Evolutionary conservation across 2,329 filamentous ascomycete species (phyloP).

Genomic region (Aspergillus sojae): DNA sequence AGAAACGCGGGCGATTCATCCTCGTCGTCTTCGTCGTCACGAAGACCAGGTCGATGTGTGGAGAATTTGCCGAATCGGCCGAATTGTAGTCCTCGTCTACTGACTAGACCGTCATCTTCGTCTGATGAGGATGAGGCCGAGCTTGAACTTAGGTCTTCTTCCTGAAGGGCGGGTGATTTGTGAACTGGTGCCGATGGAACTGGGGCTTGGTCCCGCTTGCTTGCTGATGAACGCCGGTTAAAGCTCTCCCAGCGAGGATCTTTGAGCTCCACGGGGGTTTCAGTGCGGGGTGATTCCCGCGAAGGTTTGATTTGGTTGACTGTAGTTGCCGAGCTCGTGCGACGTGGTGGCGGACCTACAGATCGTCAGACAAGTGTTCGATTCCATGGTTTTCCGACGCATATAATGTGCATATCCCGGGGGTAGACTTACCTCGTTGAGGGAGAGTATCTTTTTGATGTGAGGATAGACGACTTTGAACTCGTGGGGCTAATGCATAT

Average conservation of each 20-base stretch:
- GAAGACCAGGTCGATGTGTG: conserved; percentile 33
- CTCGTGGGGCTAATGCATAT: conserved; percentile 37
- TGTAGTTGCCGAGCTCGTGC: conserved; percentile 36
- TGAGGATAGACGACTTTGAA: conserved; percentile 42
- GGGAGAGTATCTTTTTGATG: conserved; percentile 36
- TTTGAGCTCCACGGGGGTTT: conserved; percentile 28
- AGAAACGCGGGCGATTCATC: conserved; percentile 52
- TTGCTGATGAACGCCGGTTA: conserved; percentile 26
- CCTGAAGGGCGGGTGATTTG: conserved; percentile 35
- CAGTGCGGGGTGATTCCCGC: conserved; percentile 29
- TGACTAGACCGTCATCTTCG: conserved; percentile 28
- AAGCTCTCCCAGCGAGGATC: conserved; percentile 27
- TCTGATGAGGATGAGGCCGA: conserved; percentile 35
- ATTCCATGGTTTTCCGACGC: neutral
- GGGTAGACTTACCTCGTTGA: conserved; percentile 28
- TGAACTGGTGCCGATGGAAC: conserved; percentile 20
- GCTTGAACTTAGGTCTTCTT: conserved; percentile 38
- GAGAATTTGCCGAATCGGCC: conserved; percentile 45
- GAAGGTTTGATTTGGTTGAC: conserved; percentile 30
- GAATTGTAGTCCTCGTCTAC: conserved; percentile 31
- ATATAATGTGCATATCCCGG: neutral
- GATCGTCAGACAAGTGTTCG: neutral
- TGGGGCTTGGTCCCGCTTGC: conserved; percentile 28
- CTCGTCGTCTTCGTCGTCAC: conserved; percentile 46
- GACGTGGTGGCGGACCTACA: conserved; percentile 19